These are phyloP conservation scores for Blyttiomyces sp. DNA, from an alignment of 371 early-diverging fungal species.

Conservation along the genomic window DNA sequence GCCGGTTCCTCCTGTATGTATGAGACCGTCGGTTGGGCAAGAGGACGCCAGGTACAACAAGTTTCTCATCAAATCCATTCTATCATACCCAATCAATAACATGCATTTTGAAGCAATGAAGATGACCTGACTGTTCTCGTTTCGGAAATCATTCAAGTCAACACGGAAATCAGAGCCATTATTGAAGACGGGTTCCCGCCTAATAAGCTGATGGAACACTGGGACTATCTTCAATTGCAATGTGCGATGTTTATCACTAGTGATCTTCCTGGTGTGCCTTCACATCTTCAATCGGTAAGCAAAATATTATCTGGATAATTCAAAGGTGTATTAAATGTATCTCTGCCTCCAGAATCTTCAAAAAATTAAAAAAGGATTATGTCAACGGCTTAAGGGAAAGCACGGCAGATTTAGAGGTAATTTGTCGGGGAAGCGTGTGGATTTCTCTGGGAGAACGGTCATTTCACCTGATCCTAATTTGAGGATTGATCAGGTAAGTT, in stretches of 20 bases:
- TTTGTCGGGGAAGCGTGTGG: slow-evolving; percentile 99
- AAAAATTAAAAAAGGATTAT: slow-evolving; percentile 77
- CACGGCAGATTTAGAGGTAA: slow-evolving; percentile 99
- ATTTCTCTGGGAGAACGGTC: slow-evolving; percentile 99
- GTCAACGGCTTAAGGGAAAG: slow-evolving; percentile 99
- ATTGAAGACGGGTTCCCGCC: slow-evolving; percentile 71
- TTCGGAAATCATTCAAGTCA: slow-evolving; percentile 94
- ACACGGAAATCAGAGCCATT: slow-evolving; percentile 80
- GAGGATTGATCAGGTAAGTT: slow-evolving; percentile 91
- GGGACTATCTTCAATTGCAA: slow-evolving; percentile 92
- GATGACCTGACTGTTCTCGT: slow-evolving; percentile 99
- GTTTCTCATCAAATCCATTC: background rate
- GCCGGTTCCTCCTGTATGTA: slow-evolving; percentile 96
- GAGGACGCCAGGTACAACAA: slow-evolving; percentile 76
- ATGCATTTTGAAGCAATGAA: slow-evolving; percentile 95
- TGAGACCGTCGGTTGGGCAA: slow-evolving; percentile 96
- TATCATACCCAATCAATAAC: background rate
- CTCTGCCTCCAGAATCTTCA: slow-evolving; percentile 33
- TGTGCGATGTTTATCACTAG: slow-evolving; percentile 97
- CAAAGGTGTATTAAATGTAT: background rate
- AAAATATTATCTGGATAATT: background rate
- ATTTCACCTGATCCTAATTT: slow-evolving; percentile 99
- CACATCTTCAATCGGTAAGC: slow-evolving; percentile 37
- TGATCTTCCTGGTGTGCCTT: slow-evolving; percentile 77
- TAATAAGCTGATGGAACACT: slow-evolving; percentile 25